Percentiles rank a stretch among this genome's conserved stretches.
phyloP scores from a whole-genome alignment of 2,329 filamentous ascomycete genomes.

The Claviceps monticola region DNA sequence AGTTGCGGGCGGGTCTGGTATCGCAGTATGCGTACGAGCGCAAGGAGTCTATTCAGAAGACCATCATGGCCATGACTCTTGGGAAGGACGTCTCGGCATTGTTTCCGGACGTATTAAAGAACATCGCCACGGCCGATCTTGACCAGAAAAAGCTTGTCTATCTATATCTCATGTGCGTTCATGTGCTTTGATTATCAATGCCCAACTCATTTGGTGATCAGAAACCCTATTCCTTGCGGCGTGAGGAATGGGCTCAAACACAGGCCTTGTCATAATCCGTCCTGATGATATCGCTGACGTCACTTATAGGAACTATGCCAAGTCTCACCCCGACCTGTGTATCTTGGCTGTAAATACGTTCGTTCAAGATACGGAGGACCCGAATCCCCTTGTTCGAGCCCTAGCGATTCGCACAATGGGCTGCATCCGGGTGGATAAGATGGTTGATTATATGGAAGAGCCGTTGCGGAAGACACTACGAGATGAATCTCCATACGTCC shows the following conservation, averaged over 20 bases:
- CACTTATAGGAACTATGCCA: slow-evolving; percentile 79
- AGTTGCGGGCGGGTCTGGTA: slow-evolving; percentile 85
- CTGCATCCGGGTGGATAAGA: slow-evolving; percentile 95
- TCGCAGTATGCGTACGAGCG: slow-evolving; percentile 99
- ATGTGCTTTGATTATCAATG: background rate
- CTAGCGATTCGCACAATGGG: slow-evolving; percentile 97
- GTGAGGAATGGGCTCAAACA: background rate
- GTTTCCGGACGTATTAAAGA: slow-evolving; percentile 96
- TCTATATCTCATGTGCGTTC: slow-evolving; percentile 73
- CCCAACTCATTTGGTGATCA: background rate
- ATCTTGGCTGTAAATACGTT: slow-evolving; percentile 99
- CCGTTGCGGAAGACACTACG: slow-evolving; percentile 87
- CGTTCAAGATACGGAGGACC: slow-evolving; percentile 96
- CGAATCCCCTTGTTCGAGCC: slow-evolving; percentile 88
- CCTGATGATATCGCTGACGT: slow-evolving; percentile 1
- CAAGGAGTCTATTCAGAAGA: slow-evolving; percentile 98
- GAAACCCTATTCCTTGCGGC: background rate
- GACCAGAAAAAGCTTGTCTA: slow-evolving; percentile 99
- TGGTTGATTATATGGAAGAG: slow-evolving; percentile 99
- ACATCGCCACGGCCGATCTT: slow-evolving; percentile 86
- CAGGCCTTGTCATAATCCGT: background rate
- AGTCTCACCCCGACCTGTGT: slow-evolving; percentile 95
- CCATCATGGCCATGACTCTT: slow-evolving; percentile 99
- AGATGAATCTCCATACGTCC: slow-evolving; percentile 95
- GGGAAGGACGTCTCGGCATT: slow-evolving; percentile 96